phyloP scores from a whole-genome alignment of 768 basidiomycete species.

The Podaxis mareebaensis region DNA sequence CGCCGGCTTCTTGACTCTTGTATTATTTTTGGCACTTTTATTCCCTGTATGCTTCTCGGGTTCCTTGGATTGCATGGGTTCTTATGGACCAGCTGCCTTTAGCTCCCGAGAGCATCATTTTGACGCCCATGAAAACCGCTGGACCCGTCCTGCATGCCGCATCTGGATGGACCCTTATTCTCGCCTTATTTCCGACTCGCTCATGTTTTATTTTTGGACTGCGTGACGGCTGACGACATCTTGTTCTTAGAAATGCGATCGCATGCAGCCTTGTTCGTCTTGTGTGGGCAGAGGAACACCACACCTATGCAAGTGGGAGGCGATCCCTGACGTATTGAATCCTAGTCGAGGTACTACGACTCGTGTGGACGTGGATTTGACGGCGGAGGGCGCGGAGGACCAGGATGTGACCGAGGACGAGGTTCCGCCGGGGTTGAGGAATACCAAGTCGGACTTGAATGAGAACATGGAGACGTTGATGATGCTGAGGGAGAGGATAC shows the following conservation, averaged over 20 bases:
- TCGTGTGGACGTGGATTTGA: conserved; percentile 8
- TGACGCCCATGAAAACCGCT: background rate
- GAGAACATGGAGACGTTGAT: conserved; percentile 11
- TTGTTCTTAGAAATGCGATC: conserved; percentile 49
- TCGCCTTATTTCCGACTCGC: conserved; percentile 9
- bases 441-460: conserved; percentile 3
- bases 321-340: conserved; percentile 38
- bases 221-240: background rate
- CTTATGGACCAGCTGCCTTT: conserved; percentile 9
- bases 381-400: background rate
- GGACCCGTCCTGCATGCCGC: too few species aligned
- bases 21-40: conserved; percentile 7
- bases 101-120: background rate
- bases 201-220: conserved; percentile 7
- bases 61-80: background rate
- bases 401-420: conserved; percentile 3
- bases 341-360: conserved; percentile 36
- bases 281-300: conserved; percentile 40
- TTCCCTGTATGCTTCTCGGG: background rate
- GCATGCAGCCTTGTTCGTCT: conserved; percentile 42
- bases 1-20: background rate
- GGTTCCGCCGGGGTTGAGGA: background rate
- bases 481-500: conserved; percentile 3
- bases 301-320: conserved; percentile 49
- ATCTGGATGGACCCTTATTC: conserved; percentile 2